These are phyloP conservation scores for Hippophae gyantsensis DNA, from an alignment of 306 rosid genomes.

Conservation along the genomic window DNA sequence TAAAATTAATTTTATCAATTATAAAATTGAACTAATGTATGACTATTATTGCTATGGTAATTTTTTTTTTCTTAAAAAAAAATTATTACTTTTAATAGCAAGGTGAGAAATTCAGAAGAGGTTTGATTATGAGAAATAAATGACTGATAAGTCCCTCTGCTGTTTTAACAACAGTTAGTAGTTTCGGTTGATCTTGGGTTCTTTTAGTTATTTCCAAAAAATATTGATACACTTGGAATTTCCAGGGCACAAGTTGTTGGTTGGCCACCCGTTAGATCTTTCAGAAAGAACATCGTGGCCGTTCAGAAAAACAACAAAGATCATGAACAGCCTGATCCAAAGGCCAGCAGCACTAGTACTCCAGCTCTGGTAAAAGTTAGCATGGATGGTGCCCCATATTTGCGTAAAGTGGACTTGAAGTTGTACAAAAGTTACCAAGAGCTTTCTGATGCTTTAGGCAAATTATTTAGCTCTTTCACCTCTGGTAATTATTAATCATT, in stretches of 20 bases:
- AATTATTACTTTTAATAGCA: too few species aligned
- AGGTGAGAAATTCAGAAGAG: too few species aligned
- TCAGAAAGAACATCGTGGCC: slow-evolving; percentile 50
- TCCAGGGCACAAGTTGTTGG: slow-evolving; percentile 84
- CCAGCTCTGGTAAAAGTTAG: slow-evolving; percentile 74
- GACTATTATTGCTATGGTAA: too few species aligned
- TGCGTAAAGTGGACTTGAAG: slow-evolving; percentile 81
- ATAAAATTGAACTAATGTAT: too few species aligned
- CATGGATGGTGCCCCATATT: slow-evolving; percentile 89
- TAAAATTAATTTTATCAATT: too few species aligned
- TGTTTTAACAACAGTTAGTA: too few species aligned
- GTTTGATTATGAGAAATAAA: too few species aligned
- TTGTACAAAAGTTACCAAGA: slow-evolving; percentile 66
- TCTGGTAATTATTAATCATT: slow-evolving; percentile 20
- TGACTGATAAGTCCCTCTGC: too few species aligned
- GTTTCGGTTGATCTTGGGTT: too few species aligned
- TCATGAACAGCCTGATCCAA: slow-evolving; percentile 5
- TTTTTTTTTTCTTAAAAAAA: too few species aligned
- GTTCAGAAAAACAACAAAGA: slow-evolving; percentile 29
- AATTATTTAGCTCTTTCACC: slow-evolving; percentile 81
- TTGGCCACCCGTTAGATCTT: slow-evolving; percentile 89
- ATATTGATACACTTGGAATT: background rate
- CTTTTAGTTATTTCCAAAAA: too few species aligned
- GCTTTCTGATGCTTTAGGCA: slow-evolving; percentile 57
- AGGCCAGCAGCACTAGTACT: background rate